A percentile compares a stretch with the other conserved stretches of the same genome.
phyloP scores from a whole-genome alignment of 140 eudicot genomes.

The Erigeron philadelphicus region DNA sequence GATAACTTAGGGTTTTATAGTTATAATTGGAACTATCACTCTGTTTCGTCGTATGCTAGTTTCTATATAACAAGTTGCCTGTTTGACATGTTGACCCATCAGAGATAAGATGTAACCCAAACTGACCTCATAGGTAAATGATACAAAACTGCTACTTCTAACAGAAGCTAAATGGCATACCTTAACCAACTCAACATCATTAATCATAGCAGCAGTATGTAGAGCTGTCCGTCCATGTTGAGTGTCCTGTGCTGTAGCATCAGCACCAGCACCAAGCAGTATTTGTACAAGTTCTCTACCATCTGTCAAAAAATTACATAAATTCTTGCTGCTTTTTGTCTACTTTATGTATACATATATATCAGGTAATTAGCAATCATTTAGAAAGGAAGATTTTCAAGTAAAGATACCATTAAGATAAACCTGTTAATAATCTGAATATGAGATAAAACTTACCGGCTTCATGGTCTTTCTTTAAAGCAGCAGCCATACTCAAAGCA shows the following conservation, averaged over 20 bases:
- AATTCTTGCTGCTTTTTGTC: neutral
- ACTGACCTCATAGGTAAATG: neutral
- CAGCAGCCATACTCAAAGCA: conserved; percentile 94
- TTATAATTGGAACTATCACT: neutral
- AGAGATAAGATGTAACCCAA: neutral
- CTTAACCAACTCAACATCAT: conserved; percentile 87
- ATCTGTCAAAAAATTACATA: conserved; percentile 40
- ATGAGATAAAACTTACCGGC: conserved; percentile 46
- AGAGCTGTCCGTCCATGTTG: conserved; percentile 82
- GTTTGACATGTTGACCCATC: neutral
- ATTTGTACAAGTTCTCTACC: conserved; percentile 84
- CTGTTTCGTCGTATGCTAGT: neutral
- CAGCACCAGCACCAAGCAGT: conserved; percentile 88
- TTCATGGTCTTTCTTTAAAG: conserved; percentile 92
- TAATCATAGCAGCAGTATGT: conserved; percentile 93
- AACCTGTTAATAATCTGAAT: neutral
- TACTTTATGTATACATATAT: conserved; percentile 1
- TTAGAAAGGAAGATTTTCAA: neutral
- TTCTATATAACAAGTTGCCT: neutral
- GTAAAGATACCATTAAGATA: neutral
- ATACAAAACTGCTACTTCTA: neutral
- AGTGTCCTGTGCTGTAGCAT: conserved; percentile 82
- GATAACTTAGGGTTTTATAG: neutral
- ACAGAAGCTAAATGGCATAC: conserved; percentile 34
- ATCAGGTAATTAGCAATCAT: neutral